Base-by-base conservation (phyloP, 352 stramenopile genomes). In the Globisporangium abappressorium region DNA sequence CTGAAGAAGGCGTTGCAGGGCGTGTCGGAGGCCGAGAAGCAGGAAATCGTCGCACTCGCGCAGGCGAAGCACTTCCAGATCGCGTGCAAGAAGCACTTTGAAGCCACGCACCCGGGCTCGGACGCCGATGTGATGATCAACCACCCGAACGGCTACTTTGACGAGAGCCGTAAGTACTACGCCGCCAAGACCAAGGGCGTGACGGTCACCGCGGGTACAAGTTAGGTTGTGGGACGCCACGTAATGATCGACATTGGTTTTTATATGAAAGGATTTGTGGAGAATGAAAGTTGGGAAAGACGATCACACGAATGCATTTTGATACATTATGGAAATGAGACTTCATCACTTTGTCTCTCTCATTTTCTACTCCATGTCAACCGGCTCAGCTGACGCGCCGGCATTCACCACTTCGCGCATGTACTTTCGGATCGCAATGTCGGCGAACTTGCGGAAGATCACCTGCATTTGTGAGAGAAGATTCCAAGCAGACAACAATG, bases 141-240 rank as follows among this genome's bases (percentile, higher is more conserved):
- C 79, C 98, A 99, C 82, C 98, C 98, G 18, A 99, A 99, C 76
- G 94, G 92, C 43, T 99, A 95, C 89, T 99, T 99, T 68, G 90
- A 98, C 62, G 94, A 98, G 36, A 98, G 89, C 74, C 90, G 96
- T 63, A 92, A 96, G 61, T 99, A 98, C 73, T 90, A 97, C 68
- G 91, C 85, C 8, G 77, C 82, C 53, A 97, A 95, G 76, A 90
- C 84, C 54, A 86, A 86, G 62, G 77, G 77, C 28, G 76, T 90
- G 33, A 90, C 87, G 9, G 78, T 88, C 11, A 69, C 79, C 2
- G 26, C 26, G 30, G 43, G 43, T 22, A 22, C 61, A 30, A 71
- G 47, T 12, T 71, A 64, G 62, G n/a, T n/a, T n/a, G 20, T 30
- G 24, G 8, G 8, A 20, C 8, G 3, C 34, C 15, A 34, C 14